Percentiles rank a stretch among this genome's conserved stretches.
Evolutionary conservation across 2,329 filamentous ascomycete species (phyloP).

Genomic region (Arthrobotrys entomopaga): DNA sequence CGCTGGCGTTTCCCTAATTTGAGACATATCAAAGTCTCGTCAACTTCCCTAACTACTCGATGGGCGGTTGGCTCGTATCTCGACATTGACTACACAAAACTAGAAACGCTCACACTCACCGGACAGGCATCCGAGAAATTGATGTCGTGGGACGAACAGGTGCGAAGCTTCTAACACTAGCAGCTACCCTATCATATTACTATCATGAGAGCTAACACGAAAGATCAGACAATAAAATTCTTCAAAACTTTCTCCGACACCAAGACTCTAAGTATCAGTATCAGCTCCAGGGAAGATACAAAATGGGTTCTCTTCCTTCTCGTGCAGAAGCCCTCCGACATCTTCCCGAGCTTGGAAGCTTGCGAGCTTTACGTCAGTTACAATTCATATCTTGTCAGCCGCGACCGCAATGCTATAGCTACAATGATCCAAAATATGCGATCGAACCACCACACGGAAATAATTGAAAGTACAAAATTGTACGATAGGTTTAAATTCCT

Average conservation of each 20-base stretch:
- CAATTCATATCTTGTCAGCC: neutral
- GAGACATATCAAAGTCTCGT: neutral
- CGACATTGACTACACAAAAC: neutral
- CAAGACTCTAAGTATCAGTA: neutral
- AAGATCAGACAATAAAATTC: neutral
- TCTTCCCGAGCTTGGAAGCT: neutral
- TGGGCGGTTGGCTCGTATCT: neutral
- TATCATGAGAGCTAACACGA: neutral
- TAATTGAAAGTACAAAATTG: neutral
- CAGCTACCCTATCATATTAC: neutral
- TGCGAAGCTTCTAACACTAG: neutral
- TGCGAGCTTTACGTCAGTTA: neutral
- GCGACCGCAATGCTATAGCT: neutral
- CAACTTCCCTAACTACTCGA: neutral
- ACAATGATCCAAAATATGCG: neutral
- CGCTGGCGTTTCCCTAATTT: neutral
- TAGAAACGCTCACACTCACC: neutral
- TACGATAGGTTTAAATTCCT: neutral
- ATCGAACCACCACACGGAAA: neutral
- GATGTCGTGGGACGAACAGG: neutral
- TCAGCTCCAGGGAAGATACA: neutral
- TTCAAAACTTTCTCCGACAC: neutral
- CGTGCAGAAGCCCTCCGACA: neutral
- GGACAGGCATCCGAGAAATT: neutral
- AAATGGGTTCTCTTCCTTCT: conserved; percentile 3